These are phyloP conservation scores for Dictyostelium brefeldianum DNA, from an alignment of 78 protist genomes.

Conservation along the genomic window DNA sequence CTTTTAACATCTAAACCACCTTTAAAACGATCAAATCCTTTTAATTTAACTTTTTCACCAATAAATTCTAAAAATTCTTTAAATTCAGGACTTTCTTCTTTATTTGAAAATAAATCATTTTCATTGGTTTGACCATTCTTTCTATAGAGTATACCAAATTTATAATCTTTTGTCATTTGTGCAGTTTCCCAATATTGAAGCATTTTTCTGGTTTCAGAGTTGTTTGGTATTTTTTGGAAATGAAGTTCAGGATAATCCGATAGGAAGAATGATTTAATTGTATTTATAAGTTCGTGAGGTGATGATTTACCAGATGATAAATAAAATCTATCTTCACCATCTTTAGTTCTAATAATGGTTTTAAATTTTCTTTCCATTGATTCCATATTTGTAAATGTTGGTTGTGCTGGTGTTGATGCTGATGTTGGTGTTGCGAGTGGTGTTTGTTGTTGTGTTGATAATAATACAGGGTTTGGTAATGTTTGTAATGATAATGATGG, in stretches of 20 bases:
- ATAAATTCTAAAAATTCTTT: slow-evolving; percentile 83
- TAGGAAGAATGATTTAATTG: slow-evolving; percentile 35
- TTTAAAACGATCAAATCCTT: slow-evolving; percentile 64
- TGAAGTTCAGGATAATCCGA: slow-evolving; percentile 26
- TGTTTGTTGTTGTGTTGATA: not conserved
- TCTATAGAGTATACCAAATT: slow-evolving; percentile 80
- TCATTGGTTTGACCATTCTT: slow-evolving; percentile 71
- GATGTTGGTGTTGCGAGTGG: not conserved
- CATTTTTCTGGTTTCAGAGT: slow-evolving; percentile 41
- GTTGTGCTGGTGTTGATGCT: not conserved
- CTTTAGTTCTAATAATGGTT: slow-evolving; percentile 58
- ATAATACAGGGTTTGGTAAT: not conserved
- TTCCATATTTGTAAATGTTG: slow-evolving; percentile 2
- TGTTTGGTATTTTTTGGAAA: slow-evolving; percentile 56
- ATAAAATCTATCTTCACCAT: slow-evolving; percentile 76
- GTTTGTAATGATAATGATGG: not conserved
- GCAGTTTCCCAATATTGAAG: slow-evolving; percentile 66
- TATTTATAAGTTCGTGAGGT: slow-evolving; percentile 45
- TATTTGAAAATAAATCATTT: slow-evolving; percentile 78
- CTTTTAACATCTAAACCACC: slow-evolving; percentile 87
- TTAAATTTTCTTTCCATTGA: slow-evolving; percentile 67
- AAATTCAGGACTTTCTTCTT: slow-evolving; percentile 40
- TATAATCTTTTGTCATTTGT: slow-evolving; percentile 78
- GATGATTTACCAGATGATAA: slow-evolving; percentile 67
- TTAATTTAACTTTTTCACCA: slow-evolving; percentile 66